Evolutionary conservation across 75 land plant species (phyloP), one percentile per base, ranked within the genome.

Genomic region (Pinus tabuliformis): DNA sequence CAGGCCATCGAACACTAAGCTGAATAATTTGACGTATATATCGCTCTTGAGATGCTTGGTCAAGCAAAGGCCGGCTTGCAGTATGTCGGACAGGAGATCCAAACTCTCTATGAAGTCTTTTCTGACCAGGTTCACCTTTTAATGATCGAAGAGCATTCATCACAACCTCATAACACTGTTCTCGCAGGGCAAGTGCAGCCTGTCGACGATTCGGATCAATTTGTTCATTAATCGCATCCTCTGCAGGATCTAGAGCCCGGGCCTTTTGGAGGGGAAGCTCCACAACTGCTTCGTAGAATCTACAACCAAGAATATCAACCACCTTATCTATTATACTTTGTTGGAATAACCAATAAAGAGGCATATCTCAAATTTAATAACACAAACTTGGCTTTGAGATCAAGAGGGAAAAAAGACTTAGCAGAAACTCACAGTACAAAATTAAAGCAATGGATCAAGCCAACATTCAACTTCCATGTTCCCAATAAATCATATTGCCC

Each of bases 231-330:
- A 90, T 81, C 59, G 99, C 98, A 92, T 97, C 92, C 72, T 91
- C 96, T 3, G 81, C 79, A 58, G 98, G 89, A 81, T 95, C 98
- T 73, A 95, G 78, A 37, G 94, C 96, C 73, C 87, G 91, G 36
- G 99, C 96, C 71, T 95, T 97, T 45, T 94, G 96, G 62, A 97
- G 79, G 9, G 99, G 96, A 71, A 97, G 86, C 57, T 88, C 86
- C 73, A 97, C 98, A 36, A 97, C 99, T 56, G 98, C 99, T 78
- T 97, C 99, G 81, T 97, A 97, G 80, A 88, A 97, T 80, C 99
- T 97, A 84, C 37, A 84, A 63, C 62, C 49, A 42, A 3, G 42
- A 37, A n/a, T 20, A 49, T 49, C 54, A 49, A 49, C 11, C 39
- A 68, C 2, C 39, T 5, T 6, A 39, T 18, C 20, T 18, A 42